Evolutionary conservation across 306 rosid genomes (phyloP).

Genomic region (Malus asiatica): DNA sequence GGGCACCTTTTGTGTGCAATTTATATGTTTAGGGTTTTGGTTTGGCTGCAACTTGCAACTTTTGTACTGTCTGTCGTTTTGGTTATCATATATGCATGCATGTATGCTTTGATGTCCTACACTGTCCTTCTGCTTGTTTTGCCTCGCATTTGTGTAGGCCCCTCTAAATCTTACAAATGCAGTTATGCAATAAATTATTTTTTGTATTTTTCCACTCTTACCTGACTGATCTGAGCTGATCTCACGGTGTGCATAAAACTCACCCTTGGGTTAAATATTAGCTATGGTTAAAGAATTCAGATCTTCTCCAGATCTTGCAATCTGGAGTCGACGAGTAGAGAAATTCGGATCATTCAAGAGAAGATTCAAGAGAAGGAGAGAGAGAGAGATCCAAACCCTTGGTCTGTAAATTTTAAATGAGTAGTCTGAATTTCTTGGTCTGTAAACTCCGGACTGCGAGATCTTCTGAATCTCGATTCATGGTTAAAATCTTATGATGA

Average conservation of each 20-base stretch:
- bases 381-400: no score
- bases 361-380: no score
- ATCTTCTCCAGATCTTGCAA: no score
- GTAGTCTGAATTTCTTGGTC: no score
- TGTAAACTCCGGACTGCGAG: no score
- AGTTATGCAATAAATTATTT: neutral
- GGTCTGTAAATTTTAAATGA: no score
- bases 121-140: neutral
- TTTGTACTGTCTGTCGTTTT: slow-evolving; percentile 1
- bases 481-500: no score
- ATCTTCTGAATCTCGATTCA: no score
- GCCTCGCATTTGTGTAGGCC: neutral
- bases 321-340: no score
- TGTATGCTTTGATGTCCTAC: neutral
- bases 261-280: neutral
- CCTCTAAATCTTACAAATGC: neutral
- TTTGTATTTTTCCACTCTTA: neutral
- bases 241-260: neutral
- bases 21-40: neutral
- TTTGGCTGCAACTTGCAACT: neutral
- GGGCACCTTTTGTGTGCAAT: neutral
- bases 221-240: neutral
- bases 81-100: neutral
- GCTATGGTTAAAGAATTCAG: no score
- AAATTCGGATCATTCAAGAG: no score